Evolutionary conservation across 164 flowering plant species (phyloP).

Genomic region (Warburgia ugandensis): DNA sequence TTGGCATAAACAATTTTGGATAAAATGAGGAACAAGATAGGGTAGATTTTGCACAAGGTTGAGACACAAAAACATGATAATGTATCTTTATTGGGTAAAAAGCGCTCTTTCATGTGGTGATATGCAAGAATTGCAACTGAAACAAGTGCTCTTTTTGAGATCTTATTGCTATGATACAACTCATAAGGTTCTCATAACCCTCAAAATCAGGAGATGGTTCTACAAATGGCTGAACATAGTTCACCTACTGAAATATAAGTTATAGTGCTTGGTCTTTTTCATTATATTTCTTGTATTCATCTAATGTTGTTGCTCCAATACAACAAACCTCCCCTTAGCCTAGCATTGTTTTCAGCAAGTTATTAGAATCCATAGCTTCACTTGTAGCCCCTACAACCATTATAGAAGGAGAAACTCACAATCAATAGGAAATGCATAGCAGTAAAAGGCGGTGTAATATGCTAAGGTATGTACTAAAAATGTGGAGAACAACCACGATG

Average conservation of each 20-base stretch:
- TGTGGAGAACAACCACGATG: too few relatives aligned
- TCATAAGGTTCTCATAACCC: slow-evolving; percentile 92
- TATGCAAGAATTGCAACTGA: slow-evolving; percentile 83
- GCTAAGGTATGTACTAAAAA: too few relatives aligned
- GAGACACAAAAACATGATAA: neutral
- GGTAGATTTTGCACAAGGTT: too few relatives aligned
- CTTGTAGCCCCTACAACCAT: slow-evolving; percentile 53
- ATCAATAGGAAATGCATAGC: slow-evolving; percentile 2
- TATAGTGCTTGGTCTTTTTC: slow-evolving; percentile 95
- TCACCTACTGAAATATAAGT: slow-evolving; percentile 93
- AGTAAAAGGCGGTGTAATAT: neutral
- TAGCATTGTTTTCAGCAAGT: slow-evolving; percentile 92
- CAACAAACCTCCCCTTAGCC: slow-evolving; percentile 95
- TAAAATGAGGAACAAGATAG: too few relatives aligned
- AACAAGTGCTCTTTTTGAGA: slow-evolving; percentile 90
- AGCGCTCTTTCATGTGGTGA: slow-evolving; percentile 79
- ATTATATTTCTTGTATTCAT: slow-evolving; percentile 86
- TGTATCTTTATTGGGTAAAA: slow-evolving; percentile 93
- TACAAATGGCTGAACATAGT: slow-evolving; percentile 82
- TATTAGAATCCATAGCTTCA: slow-evolving; percentile 98
- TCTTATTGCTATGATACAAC: slow-evolving; percentile 90
- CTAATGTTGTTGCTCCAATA: slow-evolving; percentile 89
- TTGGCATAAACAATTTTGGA: too few relatives aligned
- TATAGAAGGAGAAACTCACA: neutral
- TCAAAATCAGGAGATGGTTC: slow-evolving; percentile 90